Base-by-base conservation (phyloP, 2,329 filamentous ascomycete species). In the Knufia fluminis region DNA sequence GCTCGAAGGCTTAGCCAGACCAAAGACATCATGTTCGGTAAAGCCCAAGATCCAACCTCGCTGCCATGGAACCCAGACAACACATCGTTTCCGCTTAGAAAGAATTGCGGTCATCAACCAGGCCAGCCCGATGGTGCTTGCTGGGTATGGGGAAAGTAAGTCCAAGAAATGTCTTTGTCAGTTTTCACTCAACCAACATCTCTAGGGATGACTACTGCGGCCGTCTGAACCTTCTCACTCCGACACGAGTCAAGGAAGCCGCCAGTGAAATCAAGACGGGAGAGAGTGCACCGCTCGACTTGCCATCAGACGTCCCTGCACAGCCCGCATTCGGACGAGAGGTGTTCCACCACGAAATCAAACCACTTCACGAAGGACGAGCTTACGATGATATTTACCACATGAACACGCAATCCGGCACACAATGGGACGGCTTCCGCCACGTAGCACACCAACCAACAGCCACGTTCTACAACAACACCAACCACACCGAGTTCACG, bases 201-300 rank as follows among this genome's bases (percentile, higher is more conserved):
- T 28, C 22, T 10, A 19, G 36, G 45, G 45, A 48, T 20, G 68
- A 63, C 53, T 54, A 52, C 45, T 33, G 72, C 46, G 73, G 73
- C 10, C 68, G 77, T 39, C 59, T 80, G 38, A 80, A 80, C 50
- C 70, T 80, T 7, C 65, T 79, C 14, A 80, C 77, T 0, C 76
- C 76, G 0, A 62, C 67, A 3, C 68, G 77, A 12, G 76, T 80
- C 31, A 71, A 74, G 41, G 71, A 71, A 9, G 76, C 78, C 2
- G 64, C 72, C 1, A 22, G 10, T 24, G 75, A 79, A 55, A 78
- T 80, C 51, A 64, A 64, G 40, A 76, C 72, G 2, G 78, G 78
- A 12, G 74, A 79, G 46, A 71, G 78, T 54, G 68, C 79, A 1
- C 70, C 74, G 9, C 65, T 79, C 26, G 74, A 80, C 53, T 68